Base-by-base conservation (phyloP, 768 basidiomycete genomes). In the Xanthoconium purpureum region DNA sequence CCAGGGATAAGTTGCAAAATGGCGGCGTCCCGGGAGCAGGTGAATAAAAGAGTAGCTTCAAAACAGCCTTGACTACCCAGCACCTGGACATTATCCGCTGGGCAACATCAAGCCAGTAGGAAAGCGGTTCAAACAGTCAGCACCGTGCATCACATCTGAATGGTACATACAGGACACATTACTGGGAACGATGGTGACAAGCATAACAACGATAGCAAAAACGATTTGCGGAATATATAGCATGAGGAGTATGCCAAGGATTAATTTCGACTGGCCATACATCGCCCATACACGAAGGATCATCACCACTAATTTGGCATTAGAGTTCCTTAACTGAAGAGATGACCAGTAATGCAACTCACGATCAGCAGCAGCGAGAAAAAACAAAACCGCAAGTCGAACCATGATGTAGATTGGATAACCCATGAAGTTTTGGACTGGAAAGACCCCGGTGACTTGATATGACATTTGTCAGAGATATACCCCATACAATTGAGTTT, bases 281-380 rank as follows among this genome's bases (percentile, higher is more conserved):
- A 61, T 44, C 24, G 24, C 24, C 24, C 24, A 24, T 24, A 4
- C 24, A 24, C 24, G 24, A 24, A 24, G 24, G 24, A 61, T 28
- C 58, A 61, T 61, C 15, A 50, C 18, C 43, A 44, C 46, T 47
- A n/a, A 18, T 40, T 24, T 24, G 24, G 24, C 24, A 24, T 24
- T 24, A 24, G 24, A 24, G 17, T 40, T 20, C 8, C 37, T 38
- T 24, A 24, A 24, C 24, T 24, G 4, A 2, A 24, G 38, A 17
- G 6, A 39, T 32, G 30, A 17, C 15, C 29, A 46, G 24, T 30
- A n/a, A 6, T 0, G 15, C 18, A 40, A 47, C 59, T 47, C 32
- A 60, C 59, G 0, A 33, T 61, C 28, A 4, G 50, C 42, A 9
- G 60, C 53, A 17, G 32, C 50, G 6, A 61, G 35, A 46, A 60